Evolutionary conservation across 78 protist genomes (phyloP), one percentile per base, ranked within the genome.

Genomic region (Dictyostelium intermedium): DNA sequence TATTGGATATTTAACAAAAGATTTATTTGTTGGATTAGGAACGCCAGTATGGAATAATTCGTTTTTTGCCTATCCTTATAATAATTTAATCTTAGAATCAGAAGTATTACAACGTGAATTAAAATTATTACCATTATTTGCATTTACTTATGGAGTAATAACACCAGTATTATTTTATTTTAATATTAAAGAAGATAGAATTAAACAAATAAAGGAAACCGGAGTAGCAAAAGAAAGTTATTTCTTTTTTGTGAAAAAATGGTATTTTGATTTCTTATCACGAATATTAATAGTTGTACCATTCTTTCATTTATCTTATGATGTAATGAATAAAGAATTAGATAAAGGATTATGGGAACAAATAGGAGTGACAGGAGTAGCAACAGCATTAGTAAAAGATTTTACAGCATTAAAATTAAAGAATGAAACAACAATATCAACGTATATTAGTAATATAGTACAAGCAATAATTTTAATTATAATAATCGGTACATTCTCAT

Each of bases 321-420:
- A 85, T 16, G 27, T 83, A 14, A 60, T 73, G 81, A 76, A 63
- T 85, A 85, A 85, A 39, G n/a, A 74, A 82, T 85, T 85, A 73
- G 81, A 63, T 85, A 74, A 74, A 85, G 81, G 81, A 25, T 56
- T 85, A 76, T 56, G 66, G 70, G 81, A 74, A 34, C 25, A 60
- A 73, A 50, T 79, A 76, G 91, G 70, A 85, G 72, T 79, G 5
- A 56, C 70, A 0, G 72, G 47, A 23, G 85, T 56, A 23, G n/a
- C 69, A 13, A 85, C 14, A 82, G 16, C 81, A 35, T 20, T 60
- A 13, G 35, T 79, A 14, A 23, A 23, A 10, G 13, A 83, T 16
- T 82, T 85, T n/a, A 83, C 16, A 11, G 53, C 30, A 2, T 73
- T 73, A 16, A 47, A 43, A 47, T 34, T 85, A 53, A 85, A 16